phyloP scores from a whole-genome alignment of 805 yeast genomes.

The Starmerella apicola region DNA sequence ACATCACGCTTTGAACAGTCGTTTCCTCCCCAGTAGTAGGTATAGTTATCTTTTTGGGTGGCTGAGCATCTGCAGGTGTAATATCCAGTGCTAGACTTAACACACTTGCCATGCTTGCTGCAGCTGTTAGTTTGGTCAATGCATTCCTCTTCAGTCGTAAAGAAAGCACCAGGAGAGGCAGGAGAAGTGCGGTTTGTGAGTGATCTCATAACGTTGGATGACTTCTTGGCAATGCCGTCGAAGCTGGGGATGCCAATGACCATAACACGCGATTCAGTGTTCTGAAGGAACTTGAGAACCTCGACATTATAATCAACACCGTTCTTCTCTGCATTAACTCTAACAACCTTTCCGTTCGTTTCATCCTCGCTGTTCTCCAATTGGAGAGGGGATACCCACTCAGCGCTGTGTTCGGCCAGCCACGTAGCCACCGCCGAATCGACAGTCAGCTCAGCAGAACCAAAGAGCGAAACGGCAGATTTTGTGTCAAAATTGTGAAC shows the following conservation, averaged over 20 bases:
- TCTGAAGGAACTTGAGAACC: not conserved
- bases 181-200: not conserved
- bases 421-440: constrained; percentile 4
- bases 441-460: constrained; percentile 13
- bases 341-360: constrained; percentile 5
- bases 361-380: constrained; percentile 2
- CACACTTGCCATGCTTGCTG: constrained; percentile 31
- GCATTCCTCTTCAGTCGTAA: constrained; percentile 26
- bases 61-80: constrained; percentile 29
- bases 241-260: constrained; percentile 16
- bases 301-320: constrained; percentile 1
- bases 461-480: constrained; percentile 13
- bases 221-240: not conserved
- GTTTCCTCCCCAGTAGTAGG: constrained; percentile 30
- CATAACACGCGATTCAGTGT: constrained; percentile 12
- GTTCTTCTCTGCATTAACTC: constrained; percentile 1
- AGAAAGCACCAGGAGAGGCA: constrained; percentile 2
- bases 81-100: constrained; percentile 21
- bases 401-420: not conserved
- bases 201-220: no score
- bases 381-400: not conserved
- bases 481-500: constrained; percentile 14
- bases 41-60: constrained; percentile 24
- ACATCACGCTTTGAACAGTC: constrained; percentile 60
- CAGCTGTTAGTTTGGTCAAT: constrained; percentile 26